These are phyloP conservation scores for Phialophora verrucosa DNA, from an alignment of 2,329 filamentous ascomycete species.

Conservation along the genomic window DNA sequence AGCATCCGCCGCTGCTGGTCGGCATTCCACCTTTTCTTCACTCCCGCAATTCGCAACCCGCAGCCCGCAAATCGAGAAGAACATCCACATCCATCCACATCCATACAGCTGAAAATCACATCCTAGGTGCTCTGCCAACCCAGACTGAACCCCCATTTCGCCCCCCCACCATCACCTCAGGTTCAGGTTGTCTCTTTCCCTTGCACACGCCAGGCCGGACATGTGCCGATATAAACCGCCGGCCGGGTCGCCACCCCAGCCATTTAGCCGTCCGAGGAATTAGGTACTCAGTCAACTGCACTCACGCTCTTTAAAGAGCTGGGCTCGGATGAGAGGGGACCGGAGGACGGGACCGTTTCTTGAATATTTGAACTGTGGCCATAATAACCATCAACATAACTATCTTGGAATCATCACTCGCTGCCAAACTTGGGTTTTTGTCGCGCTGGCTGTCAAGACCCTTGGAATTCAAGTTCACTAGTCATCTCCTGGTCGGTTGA, in stretches of 20 bases:
- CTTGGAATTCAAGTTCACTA: no score
- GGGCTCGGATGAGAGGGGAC: no score
- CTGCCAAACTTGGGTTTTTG: no score
- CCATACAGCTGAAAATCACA: background rate
- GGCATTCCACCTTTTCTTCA: background rate
- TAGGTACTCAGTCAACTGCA: background rate
- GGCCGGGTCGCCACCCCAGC: slow-evolving; percentile 14
- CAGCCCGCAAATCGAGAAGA: background rate
- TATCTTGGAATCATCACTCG: no score
- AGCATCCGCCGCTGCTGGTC: background rate
- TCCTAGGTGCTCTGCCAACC: slow-evolving; percentile 7
- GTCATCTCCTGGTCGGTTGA: no score
- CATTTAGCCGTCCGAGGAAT: slow-evolving; percentile 19
- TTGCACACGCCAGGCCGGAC: slow-evolving; percentile 1
- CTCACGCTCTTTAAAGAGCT: no score
- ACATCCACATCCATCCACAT: background rate
- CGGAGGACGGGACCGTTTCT: no score
- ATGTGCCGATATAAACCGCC: slow-evolving; percentile 15
- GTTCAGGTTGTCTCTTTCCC: background rate
- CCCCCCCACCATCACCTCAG: background rate
- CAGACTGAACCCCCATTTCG: background rate
- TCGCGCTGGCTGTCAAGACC: no score
- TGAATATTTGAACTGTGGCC: no score
- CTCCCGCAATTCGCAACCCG: background rate
- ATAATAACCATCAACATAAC: no score